Percentiles rank a stretch among this genome's conserved stretches.
phyloP scores from a whole-genome alignment of 768 basidiomycete genomes.

The Auricularia auricula-judae region DNA sequence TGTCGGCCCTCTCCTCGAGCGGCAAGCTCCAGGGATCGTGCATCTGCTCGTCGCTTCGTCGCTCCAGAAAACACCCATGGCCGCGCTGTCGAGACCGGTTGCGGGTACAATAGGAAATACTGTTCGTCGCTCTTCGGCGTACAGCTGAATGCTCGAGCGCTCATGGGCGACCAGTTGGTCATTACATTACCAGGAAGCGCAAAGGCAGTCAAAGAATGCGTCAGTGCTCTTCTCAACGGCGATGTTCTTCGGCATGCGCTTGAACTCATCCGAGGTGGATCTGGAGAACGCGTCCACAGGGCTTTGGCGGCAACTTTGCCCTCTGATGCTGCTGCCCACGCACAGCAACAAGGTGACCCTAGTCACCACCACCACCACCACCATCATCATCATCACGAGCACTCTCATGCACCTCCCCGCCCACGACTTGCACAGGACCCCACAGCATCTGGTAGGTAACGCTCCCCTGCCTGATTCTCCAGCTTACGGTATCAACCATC shows the following conservation, averaged over 20 bases:
- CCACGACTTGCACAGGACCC: slow-evolving; percentile 65
- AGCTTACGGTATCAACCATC: not conserved
- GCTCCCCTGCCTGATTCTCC: not conserved
- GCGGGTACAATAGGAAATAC: slow-evolving; percentile 60
- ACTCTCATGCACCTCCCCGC: slow-evolving; percentile 28
- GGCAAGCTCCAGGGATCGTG: slow-evolving; percentile 48
- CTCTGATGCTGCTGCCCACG: slow-evolving; percentile 6
- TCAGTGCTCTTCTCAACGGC: slow-evolving; percentile 46
- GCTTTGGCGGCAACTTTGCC: slow-evolving; percentile 28
- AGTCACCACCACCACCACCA: slow-evolving; percentile 27
- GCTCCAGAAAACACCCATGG: slow-evolving; percentile 63
- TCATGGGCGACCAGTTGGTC: slow-evolving; percentile 29
- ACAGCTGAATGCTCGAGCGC: not conserved
- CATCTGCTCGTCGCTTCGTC: slow-evolving; percentile 63
- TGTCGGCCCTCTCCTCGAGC: slow-evolving; percentile 16
- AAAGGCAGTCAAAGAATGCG: slow-evolving; percentile 74
- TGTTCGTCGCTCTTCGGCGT: not conserved
- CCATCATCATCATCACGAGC: slow-evolving; percentile 20
- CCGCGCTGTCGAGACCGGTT: slow-evolving; percentile 72
- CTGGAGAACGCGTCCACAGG: slow-evolving; percentile 48
- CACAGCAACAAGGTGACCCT: slow-evolving; percentile 8
- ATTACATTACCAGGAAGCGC: slow-evolving; percentile 78
- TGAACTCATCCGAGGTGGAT: slow-evolving; percentile 59
- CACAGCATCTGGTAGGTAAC: slow-evolving; percentile 45
- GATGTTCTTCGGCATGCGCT: slow-evolving; percentile 61